Base-by-base conservation (phyloP, 208 protist genomes). In the Trypanosoma vivax region DNA sequence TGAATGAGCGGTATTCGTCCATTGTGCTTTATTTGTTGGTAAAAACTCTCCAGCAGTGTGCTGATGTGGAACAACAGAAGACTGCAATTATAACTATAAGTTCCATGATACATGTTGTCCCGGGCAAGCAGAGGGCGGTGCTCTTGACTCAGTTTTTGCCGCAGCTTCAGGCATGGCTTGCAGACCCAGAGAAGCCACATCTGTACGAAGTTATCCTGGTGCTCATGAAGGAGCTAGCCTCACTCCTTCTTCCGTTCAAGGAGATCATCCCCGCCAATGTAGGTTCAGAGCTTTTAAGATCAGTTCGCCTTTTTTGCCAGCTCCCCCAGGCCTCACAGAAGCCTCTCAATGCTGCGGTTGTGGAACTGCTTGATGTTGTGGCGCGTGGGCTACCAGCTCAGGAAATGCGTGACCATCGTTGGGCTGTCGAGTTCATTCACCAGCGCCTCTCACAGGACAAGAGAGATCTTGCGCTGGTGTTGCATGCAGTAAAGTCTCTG, bases 361-460 rank as follows among this genome's bases (percentile, higher is more conserved):
- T 94, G 28, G 76, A 94, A 70, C 58, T 94, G 19, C 67, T 94
- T 1, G 83, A 91, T 62, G 79, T 75, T 33, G 73, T 94, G 0
- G 87, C 83, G 3, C 70, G 76, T 18, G 69, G 70, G 30, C 62
- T 94, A 18, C 81, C 87, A 2, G 70, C 79, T 18, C 79, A 88
- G 47, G 81, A 94, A 54, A 91, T 92, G 79, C 81, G 79, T n/a
- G 73, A 88, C 60, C 73, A 93, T 54, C 63, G 83, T 3, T 94
- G 87, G 83, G 77, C 87, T 23, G 73, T 91, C n/a, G 83, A 89
- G 69, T 94, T 91, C 60, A 89, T 91, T 60, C 83, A 94, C 50
- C 83, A 94, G 65, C 79, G 87, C 5, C 72, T 94, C 13, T 87
- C 79, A 14, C 87, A 91, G 54, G 87, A 91, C 59, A 89, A 90